Evolutionary conservation across 2,329 filamentous ascomycete genomes (phyloP).

Genomic region (Ilyonectria mors-panacis): DNA sequence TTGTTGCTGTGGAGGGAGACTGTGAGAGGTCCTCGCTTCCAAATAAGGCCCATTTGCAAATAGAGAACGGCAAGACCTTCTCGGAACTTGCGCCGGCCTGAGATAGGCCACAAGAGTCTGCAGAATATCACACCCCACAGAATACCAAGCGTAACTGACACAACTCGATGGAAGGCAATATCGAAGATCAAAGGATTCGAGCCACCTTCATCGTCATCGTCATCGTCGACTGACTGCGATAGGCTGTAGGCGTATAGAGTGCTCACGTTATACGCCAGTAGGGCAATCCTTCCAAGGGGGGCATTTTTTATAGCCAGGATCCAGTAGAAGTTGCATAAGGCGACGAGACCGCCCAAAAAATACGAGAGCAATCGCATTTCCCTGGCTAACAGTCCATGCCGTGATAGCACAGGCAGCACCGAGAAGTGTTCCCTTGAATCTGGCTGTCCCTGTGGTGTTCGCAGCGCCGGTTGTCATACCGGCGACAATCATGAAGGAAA

Average conservation of each 20-base stretch:
- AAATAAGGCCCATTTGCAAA: slow-evolving; percentile 94
- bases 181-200: slow-evolving; percentile 86
- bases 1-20: slow-evolving; percentile 75
- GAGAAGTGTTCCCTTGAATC: slow-evolving; percentile 88
- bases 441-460: slow-evolving; percentile 90
- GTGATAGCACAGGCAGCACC: slow-evolving; percentile 83
- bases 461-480: slow-evolving; percentile 97
- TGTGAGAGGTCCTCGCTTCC: slow-evolving; percentile 92
- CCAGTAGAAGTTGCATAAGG: slow-evolving; percentile 89
- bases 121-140: slow-evolving; percentile 95
- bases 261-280: slow-evolving; percentile 96
- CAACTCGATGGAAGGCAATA: slow-evolving; percentile 89
- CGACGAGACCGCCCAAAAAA: slow-evolving; percentile 85
- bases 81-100: slow-evolving; percentile 88
- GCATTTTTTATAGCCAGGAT: slow-evolving; percentile 88
- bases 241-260: slow-evolving; percentile 95
- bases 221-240: slow-evolving; percentile 82
- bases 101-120: slow-evolving; percentile 93
- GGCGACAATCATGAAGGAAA: slow-evolving; percentile 98
- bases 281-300: slow-evolving; percentile 92
- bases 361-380: slow-evolving; percentile 82
- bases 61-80: slow-evolving; percentile 92
- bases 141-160: slow-evolving; percentile 88
- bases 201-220: slow-evolving; percentile 91
- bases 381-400: slow-evolving; percentile 83